Base-by-base conservation (phyloP, 495 filamentous ascomycete species). In the Aspergillus coremiiformis region DNA sequence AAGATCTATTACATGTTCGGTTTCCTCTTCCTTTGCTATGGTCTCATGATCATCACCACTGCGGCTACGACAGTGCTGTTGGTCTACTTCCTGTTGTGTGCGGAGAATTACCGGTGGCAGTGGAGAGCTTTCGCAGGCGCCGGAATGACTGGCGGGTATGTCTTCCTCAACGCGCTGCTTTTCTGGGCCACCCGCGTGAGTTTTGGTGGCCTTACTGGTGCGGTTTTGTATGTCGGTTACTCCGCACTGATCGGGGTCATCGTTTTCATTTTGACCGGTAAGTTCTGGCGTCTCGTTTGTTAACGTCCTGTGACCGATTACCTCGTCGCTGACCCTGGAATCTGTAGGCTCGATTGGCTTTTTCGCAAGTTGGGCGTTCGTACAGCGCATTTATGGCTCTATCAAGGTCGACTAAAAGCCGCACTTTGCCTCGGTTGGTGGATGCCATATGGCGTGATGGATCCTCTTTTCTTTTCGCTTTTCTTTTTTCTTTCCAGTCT, bases 1-100 rank as follows among this genome's bases (percentile, higher is more conserved):
- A 92, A 92, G 74, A 89, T 98, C 51, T 98, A 98, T 76, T 98
- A 98, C 76, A 98, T 98, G 93, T 98, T 98, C 59, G 93, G 93
- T 24, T 98, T 98, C 78, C 77, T 98, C 33, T 98, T 98, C 76
- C 73, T 98, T 47, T 95, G 90, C 78, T 98, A 94, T 69, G 92
- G 87, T 14, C 81, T 98, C 56, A 96, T 97, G 90, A 90, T 97
- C 62, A 86, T 96, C 63, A 96, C 93, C 4, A 88, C 85, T 48
- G 92, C 93, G 1, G 86, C 90, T 3, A 91, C 93, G 29, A 96
- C 93, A 2, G 80, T 97, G 17, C 74, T 98, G 4, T 81, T 96
- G 70, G 84, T 96, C 0, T 98, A 98, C 69, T 96, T 95, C 73
- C 59, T 97, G 49, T 83, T 98, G 15, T 97, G 90, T 62, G 83